These are phyloP conservation scores for Neobulgaria alba DNA, from an alignment of 2,329 filamentous ascomycete species.

Conservation along the genomic window DNA sequence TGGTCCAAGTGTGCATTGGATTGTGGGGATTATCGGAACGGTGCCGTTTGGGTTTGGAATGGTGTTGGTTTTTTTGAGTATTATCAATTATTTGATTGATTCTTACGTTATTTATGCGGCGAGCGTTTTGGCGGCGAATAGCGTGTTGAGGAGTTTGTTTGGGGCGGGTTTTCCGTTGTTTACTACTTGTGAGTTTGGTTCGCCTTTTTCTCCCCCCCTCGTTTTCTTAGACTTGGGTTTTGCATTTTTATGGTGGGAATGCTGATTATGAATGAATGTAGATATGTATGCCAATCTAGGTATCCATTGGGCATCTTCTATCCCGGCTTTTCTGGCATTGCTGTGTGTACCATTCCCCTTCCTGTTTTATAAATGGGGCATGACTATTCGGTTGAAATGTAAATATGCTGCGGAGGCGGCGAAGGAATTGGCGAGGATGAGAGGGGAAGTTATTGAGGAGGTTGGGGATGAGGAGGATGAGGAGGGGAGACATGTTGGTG, in stretches of 20 bases:
- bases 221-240: no score
- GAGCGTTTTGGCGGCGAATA: conserved; percentile 64
- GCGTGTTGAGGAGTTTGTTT: conserved; percentile 62
- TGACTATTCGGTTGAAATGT: conserved; percentile 53
- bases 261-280: conserved; percentile 5
- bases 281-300: conserved; percentile 44
- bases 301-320: conserved; percentile 65
- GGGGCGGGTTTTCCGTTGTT: conserved; percentile 66
- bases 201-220: neutral
- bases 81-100: conserved; percentile 61
- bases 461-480: conserved; percentile 1
- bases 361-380: conserved; percentile 67
- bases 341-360: conserved; percentile 67
- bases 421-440: conserved; percentile 6
- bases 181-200: conserved; percentile 40
- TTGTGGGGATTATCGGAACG: conserved; percentile 37
- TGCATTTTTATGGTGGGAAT: no score
- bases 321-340: conserved; percentile 67
- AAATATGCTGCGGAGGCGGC: conserved; percentile 62
- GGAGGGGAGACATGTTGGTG: no score
- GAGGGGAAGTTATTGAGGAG: neutral
- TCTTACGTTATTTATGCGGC: conserved; percentile 66
- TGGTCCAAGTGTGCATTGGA: conserved; percentile 46
- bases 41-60: conserved; percentile 35
- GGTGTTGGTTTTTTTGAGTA: conserved; percentile 54